phyloP scores from a whole-genome alignment of 345 rosid genomes.

The Arabidopsis arenosa region DNA sequence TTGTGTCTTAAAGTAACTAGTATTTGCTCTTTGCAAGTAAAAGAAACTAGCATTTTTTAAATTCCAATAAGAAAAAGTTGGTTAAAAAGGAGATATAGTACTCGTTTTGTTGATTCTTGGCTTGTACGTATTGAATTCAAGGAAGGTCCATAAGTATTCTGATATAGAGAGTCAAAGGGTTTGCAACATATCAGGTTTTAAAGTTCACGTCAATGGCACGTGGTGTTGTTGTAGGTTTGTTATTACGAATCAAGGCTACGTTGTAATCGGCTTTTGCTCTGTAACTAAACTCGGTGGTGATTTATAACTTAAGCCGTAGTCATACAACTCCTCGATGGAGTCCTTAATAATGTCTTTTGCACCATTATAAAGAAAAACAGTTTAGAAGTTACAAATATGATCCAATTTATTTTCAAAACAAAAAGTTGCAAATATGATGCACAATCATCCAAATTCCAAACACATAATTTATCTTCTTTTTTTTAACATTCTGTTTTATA shows the following conservation, averaged over 20 bases:
- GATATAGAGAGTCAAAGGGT: neutral
- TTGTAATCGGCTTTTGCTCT: neutral
- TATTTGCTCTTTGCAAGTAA: neutral
- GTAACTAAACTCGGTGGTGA: neutral
- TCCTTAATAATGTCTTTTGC: too few species aligned
- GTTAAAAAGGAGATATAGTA: neutral
- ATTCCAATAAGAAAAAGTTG: neutral
- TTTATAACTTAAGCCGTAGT: neutral
- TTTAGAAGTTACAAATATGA: neutral
- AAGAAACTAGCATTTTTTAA: neutral
- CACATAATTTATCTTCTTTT: neutral
- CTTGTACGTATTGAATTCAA: too few species aligned
- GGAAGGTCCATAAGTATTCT: too few species aligned
- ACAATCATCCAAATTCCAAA: neutral
- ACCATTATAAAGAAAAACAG: neutral
- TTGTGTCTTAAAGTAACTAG: neutral
- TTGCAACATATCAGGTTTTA: neutral
- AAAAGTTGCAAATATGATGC: neutral
- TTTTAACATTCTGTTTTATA: too few species aligned
- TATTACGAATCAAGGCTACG: neutral
- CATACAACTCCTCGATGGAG: neutral
- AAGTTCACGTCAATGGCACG: neutral
- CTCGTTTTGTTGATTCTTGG: too few species aligned
- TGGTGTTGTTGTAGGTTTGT: neutral
- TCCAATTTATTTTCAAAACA: too few species aligned